Evolutionary conservation across 805 yeast genomes (phyloP).

Genomic region (Kuraishia hungarica): DNA sequence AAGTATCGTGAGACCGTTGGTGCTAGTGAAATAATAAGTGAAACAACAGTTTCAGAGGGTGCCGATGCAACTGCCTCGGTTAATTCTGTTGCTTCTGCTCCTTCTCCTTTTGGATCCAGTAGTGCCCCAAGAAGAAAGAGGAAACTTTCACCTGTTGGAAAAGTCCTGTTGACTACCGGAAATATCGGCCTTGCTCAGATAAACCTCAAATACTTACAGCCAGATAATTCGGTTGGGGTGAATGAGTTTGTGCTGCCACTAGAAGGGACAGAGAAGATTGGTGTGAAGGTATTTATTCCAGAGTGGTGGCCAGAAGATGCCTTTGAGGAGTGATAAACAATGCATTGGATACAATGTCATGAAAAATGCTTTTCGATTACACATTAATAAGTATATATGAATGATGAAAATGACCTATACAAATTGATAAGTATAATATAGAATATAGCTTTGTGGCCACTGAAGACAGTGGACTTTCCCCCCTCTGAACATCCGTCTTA

Average conservation of each 20-base stretch:
- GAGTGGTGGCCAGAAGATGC: constrained; percentile 65
- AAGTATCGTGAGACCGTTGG: background rate
- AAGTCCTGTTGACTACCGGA: constrained; percentile 44
- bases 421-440: too few relatives aligned
- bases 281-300: constrained; percentile 48
- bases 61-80: too few relatives aligned
- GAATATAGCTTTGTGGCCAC: too few relatives aligned
- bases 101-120: constrained; percentile 29
- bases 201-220: constrained; percentile 25
- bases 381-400: constrained; percentile 7
- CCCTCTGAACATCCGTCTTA: background rate
- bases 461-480: too few relatives aligned
- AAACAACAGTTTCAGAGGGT: background rate
- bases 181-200: constrained; percentile 62
- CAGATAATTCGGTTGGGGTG: constrained; percentile 12
- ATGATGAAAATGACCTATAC: too few relatives aligned
- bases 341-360: background rate
- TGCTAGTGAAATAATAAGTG: background rate
- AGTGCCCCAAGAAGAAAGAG: constrained; percentile 19
- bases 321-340: constrained; percentile 7
- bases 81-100: background rate
- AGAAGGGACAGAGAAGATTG: constrained; percentile 20
- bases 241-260: constrained; percentile 12
- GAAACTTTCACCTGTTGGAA: constrained; percentile 47
- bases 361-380: background rate